phyloP scores from a whole-genome alignment of 1,284 basidiomycete species.

The Chalciporus piperatoides region DNA sequence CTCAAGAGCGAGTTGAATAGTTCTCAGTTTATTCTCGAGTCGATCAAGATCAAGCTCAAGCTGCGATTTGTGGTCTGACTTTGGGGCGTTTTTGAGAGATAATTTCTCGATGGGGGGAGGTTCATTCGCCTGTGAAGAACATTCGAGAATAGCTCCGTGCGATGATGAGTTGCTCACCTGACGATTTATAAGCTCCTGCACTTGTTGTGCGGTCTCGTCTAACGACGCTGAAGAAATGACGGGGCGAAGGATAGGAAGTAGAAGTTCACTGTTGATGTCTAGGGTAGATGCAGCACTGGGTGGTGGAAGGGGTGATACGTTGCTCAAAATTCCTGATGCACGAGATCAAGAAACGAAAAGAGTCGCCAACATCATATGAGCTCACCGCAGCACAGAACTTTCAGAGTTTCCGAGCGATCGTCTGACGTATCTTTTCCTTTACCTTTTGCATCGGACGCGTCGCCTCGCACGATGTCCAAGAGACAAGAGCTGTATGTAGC shows the following conservation, averaged over 20 bases:
- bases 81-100: conserved; percentile 58
- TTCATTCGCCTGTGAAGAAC: conserved; percentile 39
- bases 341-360: not conserved
- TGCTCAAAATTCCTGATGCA: conserved; percentile 65
- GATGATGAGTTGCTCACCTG: conserved; percentile 40
- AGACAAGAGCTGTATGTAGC: conserved; percentile 67
- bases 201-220: conserved; percentile 46
- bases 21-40: conserved; percentile 71
- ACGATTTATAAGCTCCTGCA: conserved; percentile 51
- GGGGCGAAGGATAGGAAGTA: conserved; percentile 71
- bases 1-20: conserved; percentile 78
- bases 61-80: conserved; percentile 68
- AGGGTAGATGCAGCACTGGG: conserved; percentile 58
- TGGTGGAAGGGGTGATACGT: conserved; percentile 68
- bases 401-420: conserved; percentile 52
- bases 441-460: conserved; percentile 37
- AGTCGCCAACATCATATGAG: not conserved
- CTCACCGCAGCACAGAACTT: conserved; percentile 71
- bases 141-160: conserved; percentile 4
- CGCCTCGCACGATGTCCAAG: conserved; percentile 57
- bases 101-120: conserved; percentile 51
- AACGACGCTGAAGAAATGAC: conserved; percentile 65
- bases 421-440: conserved; percentile 45
- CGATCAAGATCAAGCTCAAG: conserved; percentile 68
- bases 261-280: conserved; percentile 68